phyloP scores from a whole-genome alignment of 495 filamentous ascomycete genomes.

The Podospora pseudocomata region DNA sequence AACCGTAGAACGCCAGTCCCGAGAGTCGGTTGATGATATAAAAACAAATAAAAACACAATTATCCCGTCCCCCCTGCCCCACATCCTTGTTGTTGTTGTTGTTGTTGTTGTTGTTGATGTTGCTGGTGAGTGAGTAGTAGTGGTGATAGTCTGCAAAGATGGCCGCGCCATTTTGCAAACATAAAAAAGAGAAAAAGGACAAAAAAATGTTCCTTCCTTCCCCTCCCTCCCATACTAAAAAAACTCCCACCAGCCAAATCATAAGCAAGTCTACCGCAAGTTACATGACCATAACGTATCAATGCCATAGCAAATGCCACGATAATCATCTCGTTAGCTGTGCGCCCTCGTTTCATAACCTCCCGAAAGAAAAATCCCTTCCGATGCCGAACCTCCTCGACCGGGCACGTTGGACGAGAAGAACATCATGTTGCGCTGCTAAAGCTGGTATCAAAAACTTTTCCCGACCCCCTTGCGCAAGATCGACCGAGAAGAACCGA shows the following conservation, averaged over 20 bases:
- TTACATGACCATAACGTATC: slow-evolving; percentile 33
- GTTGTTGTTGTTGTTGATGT: no score
- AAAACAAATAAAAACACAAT: neutral
- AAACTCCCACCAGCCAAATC: neutral
- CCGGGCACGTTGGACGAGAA: slow-evolving; percentile 26
- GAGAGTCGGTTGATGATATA: slow-evolving; percentile 1
- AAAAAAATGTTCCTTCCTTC: slow-evolving; percentile 1
- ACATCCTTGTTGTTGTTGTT: neutral
- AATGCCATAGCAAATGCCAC: slow-evolving; percentile 33
- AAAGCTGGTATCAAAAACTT: slow-evolving; percentile 49
- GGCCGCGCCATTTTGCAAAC: neutral
- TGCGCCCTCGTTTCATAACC: slow-evolving; percentile 19
- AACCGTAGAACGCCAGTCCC: slow-evolving; percentile 1
- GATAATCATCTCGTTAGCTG: slow-evolving; percentile 24
- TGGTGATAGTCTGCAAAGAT: slow-evolving; percentile 6
- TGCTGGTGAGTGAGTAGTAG: neutral
- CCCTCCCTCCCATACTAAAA: neutral
- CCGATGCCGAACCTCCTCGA: slow-evolving; percentile 20
- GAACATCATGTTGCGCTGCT: slow-evolving; percentile 37
- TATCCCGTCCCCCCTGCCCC: neutral
- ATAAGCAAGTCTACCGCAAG: slow-evolving; percentile 29
- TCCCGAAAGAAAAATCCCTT: slow-evolving; percentile 26
- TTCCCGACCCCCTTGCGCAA: slow-evolving; percentile 40
- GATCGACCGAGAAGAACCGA: slow-evolving; percentile 36
- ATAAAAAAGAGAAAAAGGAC: neutral